Evolutionary conservation across 2,329 filamentous ascomycete genomes (phyloP), one percentile per base, ranked within the genome.

Genomic region (Aspergillus fumigatus): DNA sequence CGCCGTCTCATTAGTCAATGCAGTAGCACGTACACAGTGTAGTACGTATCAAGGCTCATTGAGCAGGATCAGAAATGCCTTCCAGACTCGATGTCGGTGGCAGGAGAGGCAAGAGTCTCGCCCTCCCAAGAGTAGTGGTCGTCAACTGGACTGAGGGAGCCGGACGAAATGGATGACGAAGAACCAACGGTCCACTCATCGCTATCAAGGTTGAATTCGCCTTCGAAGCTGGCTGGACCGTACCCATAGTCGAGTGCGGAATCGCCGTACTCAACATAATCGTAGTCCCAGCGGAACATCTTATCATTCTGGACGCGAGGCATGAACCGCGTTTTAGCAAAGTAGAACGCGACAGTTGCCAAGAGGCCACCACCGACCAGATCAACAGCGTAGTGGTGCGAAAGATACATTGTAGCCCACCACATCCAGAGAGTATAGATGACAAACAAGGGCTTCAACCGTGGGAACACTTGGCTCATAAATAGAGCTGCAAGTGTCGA

Each of bases 381-480:
- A 73, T 97, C 93, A 43, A 97, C 89, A 32, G 92, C 93, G 72
- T 97, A 97, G 78, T 97, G 93, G 76, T 97, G 93, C 68, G 90
- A 95, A 52, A 97, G 84, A 71, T 97, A 97, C 91, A 97, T 96
- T 65, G 93, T 97, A 11, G 92, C 89, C 92, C 93, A 97, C 90
- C 92, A 97, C 67, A 97, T 87, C 93, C 93, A 97, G 70, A 89
- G 83, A 48, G 89, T 88, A 75, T 97, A 97, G 62, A 84, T 81
- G 61, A 92, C 83, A 75, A 95, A 96, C 53, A 94, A 76, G 11
- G 88, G 85, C 63, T 89, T 86, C 63, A 95, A 83, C 59, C 85
- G 86, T 4, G 93, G 93, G 80, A 97, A 97, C 72, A 90, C 87
- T 75, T 95, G 88, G 74, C 88, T 90, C 87, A 97, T 89, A 80